Evolutionary conservation across 306 rosid species (phyloP).

Genomic region (Vachellia collinsii): DNA sequence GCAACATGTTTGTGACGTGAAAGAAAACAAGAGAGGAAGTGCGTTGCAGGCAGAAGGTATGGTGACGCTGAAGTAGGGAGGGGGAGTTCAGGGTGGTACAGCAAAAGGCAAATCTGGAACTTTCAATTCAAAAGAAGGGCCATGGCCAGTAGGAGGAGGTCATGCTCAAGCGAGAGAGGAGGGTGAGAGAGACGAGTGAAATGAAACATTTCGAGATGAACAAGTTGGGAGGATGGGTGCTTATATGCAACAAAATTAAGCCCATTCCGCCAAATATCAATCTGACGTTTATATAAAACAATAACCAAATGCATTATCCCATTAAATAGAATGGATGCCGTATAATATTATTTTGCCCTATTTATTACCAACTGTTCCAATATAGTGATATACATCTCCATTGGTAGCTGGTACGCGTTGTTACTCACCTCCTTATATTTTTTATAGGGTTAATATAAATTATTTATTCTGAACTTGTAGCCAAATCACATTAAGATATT

Average conservation of each 20-base stretch:
- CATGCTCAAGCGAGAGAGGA: not conserved
- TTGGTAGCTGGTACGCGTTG: too few species aligned
- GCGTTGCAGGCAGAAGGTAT: not conserved
- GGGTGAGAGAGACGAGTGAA: not conserved
- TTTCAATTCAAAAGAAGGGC: not conserved
- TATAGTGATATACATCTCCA: too few species aligned
- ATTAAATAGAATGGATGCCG: too few species aligned
- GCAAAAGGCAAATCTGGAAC: not conserved
- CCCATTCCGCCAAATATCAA: not conserved
- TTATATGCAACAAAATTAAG: not conserved
- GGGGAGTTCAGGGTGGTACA: not conserved
- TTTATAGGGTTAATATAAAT: too few species aligned
- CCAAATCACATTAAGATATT: too few species aligned
- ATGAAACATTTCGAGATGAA: slow-evolving; percentile 17
- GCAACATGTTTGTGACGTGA: slow-evolving; percentile 44
- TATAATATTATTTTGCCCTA: too few species aligned
- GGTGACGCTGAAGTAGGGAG: not conserved
- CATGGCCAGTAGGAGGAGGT: slow-evolving; percentile 23
- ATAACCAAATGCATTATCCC: too few species aligned
- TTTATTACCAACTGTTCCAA: too few species aligned
- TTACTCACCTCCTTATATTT: too few species aligned
- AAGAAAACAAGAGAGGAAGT: not conserved
- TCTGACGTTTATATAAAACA: too few species aligned
- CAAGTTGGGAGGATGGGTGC: slow-evolving; percentile 31
- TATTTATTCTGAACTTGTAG: too few species aligned